Base-by-base conservation (phyloP, 148 eudicot species). In the Bassia scoparia region DNA sequence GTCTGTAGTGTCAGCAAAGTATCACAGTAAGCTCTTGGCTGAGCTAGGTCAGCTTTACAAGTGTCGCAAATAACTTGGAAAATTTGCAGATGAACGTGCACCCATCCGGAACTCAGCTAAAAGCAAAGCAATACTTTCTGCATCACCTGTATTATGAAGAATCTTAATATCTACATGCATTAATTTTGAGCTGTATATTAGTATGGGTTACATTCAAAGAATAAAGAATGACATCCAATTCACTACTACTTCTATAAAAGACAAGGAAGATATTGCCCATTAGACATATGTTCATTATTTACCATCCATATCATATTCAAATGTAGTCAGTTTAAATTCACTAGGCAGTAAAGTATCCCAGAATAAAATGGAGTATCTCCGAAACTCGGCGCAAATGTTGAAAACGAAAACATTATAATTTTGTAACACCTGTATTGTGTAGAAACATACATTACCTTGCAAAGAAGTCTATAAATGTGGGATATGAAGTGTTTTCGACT, bases 101-200 rank as follows among this genome's bases (percentile, higher is more conserved):
- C 98, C 98, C 83, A 92, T 95, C 75, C 97, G 93, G 68, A 95
- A 85, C 80, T 95, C 99, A 2, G 99, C 94, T 78, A 95, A 74
- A 81, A 95, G 83, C 65, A 95, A 73, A 59, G 97, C 99, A 84
- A 92, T 60, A 95, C 94, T 83, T 92, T 95, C 82, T 95, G 94
- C 99, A 95, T 95, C 62, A 92, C 90, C 98, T 93, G 87, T 71
- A n/a, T 61, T 79, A 74, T 13, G 30, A 43, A 48, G 46, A 20
- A 64, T 56, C 43, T 74, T 44, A 68, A 53, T 27, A 70, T 71
- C 35, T n/a, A n/a, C n/a, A n/a, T n/a, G n/a, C n/a, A n/a, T n/a
- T n/a, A n/a, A n/a, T n/a, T n/a, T n/a, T n/a, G n/a, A 7, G 23
- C 41, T 35, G 52, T 66, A 53, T 35, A 65, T 66, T n/a, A 67